These are phyloP conservation scores for Ettlia oleoabundans DNA, from an alignment of 139 green algal species.

Conservation along the genomic window DNA sequence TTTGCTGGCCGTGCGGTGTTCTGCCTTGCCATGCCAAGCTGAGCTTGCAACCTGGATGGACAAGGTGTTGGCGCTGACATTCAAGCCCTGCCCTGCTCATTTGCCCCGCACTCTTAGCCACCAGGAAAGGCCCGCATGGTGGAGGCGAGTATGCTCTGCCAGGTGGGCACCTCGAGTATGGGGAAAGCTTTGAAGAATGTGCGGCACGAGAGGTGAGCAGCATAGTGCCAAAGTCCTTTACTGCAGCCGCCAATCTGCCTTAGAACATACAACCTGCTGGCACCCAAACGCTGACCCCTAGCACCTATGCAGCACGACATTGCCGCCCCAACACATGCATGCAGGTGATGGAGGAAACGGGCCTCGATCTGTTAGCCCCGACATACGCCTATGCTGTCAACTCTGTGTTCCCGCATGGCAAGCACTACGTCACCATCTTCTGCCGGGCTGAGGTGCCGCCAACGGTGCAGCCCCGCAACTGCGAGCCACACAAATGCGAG, in stretches of 20 bases:
- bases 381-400: constrained; percentile 47
- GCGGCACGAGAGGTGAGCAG: constrained; percentile 58
- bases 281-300: neutral
- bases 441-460: constrained; percentile 42
- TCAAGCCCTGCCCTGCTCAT: neutral
- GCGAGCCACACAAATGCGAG: constrained; percentile 40
- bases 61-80: neutral
- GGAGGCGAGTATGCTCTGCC: constrained; percentile 60
- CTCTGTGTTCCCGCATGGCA: constrained; percentile 36
- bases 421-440: constrained; percentile 71
- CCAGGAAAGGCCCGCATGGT: constrained; percentile 58
- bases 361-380: constrained; percentile 12
- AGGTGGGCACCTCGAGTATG: constrained; percentile 66
- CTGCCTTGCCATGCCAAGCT: neutral
- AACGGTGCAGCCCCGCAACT: constrained; percentile 8
- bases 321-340: neutral
- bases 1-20: neutral
- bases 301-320: neutral
- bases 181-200: constrained; percentile 60
- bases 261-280: no score
- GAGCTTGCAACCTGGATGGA: neutral
- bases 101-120: no score
- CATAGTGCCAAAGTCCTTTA: no score
- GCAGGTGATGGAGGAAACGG: constrained; percentile 56
- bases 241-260: no score